These are phyloP conservation scores for Jamesozyma lodderae DNA, from an alignment of 805 yeast genomes.

Conservation along the genomic window DNA sequence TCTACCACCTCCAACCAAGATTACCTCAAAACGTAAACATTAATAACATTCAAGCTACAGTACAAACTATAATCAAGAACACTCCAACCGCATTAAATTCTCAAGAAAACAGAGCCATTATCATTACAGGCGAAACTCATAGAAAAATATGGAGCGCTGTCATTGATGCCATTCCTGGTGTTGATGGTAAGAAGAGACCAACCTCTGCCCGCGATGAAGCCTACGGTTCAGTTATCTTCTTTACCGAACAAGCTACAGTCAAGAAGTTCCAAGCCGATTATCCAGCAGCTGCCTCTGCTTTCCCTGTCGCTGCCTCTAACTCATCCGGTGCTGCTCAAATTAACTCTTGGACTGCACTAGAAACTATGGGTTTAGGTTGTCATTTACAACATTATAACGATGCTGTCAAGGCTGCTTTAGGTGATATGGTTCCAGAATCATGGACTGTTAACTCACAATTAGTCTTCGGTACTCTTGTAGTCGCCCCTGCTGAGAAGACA, in stretches of 20 bases:
- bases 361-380: constrained; percentile 37
- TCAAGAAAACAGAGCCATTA: constrained; percentile 38
- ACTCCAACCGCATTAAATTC: constrained; percentile 46
- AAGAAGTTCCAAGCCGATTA: constrained; percentile 35
- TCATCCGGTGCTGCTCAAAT: constrained; percentile 44
- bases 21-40: constrained; percentile 36
- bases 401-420: constrained; percentile 33
- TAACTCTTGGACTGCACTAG: constrained; percentile 40
- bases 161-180: constrained; percentile 33
- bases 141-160: constrained; percentile 39
- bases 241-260: constrained; percentile 36
- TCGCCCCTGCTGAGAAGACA: constrained; percentile 32
- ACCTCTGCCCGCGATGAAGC: constrained; percentile 37
- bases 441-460: constrained; percentile 44
- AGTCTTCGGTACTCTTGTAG: constrained; percentile 40
- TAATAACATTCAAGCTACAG: constrained; percentile 33
- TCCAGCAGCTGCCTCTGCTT: constrained; percentile 36
- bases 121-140: constrained; percentile 39
- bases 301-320: constrained; percentile 42
- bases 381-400: constrained; percentile 47
- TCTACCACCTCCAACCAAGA: constrained; percentile 37
- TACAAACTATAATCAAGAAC: constrained; percentile 37
- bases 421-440: constrained; percentile 32
- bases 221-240: constrained; percentile 42
- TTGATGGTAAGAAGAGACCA: constrained; percentile 35